Conservation (phyloP, 306 rosid genomes). For the Rosa lucieae region DNA sequence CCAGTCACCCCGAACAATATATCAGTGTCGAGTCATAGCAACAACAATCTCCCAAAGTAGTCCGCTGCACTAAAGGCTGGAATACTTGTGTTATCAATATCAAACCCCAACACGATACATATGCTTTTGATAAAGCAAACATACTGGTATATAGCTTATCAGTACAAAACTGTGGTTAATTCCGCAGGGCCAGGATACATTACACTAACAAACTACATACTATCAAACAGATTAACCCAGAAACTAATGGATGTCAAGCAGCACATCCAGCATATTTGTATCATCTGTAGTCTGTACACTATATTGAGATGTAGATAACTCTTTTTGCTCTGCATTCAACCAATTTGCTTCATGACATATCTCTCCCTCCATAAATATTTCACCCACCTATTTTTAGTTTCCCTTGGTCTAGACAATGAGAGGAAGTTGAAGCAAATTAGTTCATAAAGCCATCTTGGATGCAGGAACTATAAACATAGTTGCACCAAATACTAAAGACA, state of each 20-base stretch:
- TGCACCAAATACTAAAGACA: conserved; percentile 20
- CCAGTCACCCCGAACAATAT: too few species aligned
- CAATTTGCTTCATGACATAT: neutral
- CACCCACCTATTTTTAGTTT: neutral
- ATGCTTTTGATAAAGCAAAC: neutral
- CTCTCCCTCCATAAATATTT: neutral
- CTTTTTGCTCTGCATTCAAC: neutral
- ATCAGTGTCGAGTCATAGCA: too few species aligned
- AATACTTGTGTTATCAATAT: too few species aligned
- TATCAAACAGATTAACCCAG: neutral
- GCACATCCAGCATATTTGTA: neutral
- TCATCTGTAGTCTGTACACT: neutral
- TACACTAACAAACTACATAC: neutral
- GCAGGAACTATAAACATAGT: conserved; percentile 11
- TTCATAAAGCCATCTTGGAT: conserved; percentile 8
- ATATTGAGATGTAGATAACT: neutral
- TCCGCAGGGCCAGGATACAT: neutral
- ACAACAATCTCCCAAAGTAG: too few species aligned
- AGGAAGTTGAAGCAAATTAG: neutral
- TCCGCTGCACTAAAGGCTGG: too few species aligned
- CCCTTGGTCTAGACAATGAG: neutral
- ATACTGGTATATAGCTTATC: neutral
- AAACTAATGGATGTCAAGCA: neutral
- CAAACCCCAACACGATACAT: neutral
- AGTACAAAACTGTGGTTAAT: neutral